Evolutionary conservation across 192 early-diverging fungal species (phyloP), one percentile per base, ranked within the genome.

Genomic region (Mortierella antarctica): DNA sequence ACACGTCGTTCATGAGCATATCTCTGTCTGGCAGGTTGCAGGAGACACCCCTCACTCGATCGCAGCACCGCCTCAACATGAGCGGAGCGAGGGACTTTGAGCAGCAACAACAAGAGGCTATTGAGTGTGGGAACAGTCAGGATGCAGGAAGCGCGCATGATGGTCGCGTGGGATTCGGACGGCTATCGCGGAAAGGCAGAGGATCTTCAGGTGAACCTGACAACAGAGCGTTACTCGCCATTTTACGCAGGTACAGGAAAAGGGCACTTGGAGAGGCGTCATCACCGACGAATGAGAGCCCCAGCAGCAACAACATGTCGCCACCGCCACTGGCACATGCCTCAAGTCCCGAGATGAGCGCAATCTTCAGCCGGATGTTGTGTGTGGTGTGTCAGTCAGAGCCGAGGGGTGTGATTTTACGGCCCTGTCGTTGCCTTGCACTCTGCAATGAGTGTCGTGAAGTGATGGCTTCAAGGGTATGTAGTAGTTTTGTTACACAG

Each of bases 371-470:
- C 20, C 69, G 77, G 11, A 15, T 80, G 14, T 42, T 80, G 4
- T 80, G 77, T 57, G 77, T 80, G 9, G 77, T 80, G 13, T 80
- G 77, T 42, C 77, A 80, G 23, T 62, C 70, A 5, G 77, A 80
- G 55, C 77, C 77, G 7, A 64, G 77, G 14, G 77, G 70, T n/a
- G 42, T 80, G 2, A 20, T 80, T 8, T 50, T 80, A 15, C 61
- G 77, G 49, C 77, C 77, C 2, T 80, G 77, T 57, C 70, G 77
- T 10, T 80, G 77, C 65, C 60, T 80, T 11, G 77, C 77, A 4
- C 77, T 80, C 45, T 80, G 77, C 47, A 80, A 80, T 40, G 77
- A 80, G 8, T 80, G 77, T 40, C 77, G 77, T 15, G 77, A 80
- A 39, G 60, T 80, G 12, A 57, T 80, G 40, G 77, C 77, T 10